Evolutionary conservation across 495 filamentous ascomycete species (phyloP).

Genomic region (Penicillium flavigenum): DNA sequence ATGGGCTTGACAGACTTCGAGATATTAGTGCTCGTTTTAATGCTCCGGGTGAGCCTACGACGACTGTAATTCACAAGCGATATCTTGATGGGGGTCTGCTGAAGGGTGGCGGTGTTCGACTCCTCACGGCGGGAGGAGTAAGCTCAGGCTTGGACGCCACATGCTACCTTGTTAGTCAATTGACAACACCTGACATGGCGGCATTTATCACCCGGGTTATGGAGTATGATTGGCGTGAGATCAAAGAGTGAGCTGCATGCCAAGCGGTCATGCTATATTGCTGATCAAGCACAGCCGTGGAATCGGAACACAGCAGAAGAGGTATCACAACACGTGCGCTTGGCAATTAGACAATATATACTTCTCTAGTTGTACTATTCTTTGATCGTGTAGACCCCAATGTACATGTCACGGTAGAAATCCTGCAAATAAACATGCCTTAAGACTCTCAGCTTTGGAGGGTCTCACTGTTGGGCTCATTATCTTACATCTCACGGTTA

Average conservation of each 20-base stretch:
- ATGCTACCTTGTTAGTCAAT: conserved; percentile 72
- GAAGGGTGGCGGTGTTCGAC: conserved; percentile 65
- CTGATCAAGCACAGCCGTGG: background rate
- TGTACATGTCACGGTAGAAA: background rate
- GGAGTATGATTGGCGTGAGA: conserved; percentile 69
- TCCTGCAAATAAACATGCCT: background rate
- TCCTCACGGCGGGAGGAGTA: conserved; percentile 75
- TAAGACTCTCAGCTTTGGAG: background rate
- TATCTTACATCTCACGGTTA: background rate
- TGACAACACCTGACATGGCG: conserved; percentile 66
- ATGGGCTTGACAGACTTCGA: conserved; percentile 66
- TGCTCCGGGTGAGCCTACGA: conserved; percentile 48
- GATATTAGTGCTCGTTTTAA: conserved; percentile 52
- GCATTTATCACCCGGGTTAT: conserved; percentile 65
- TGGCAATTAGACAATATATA: background rate
- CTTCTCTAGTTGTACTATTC: background rate
- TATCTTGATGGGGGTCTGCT: conserved; percentile 68
- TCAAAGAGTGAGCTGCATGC: conserved; percentile 46
- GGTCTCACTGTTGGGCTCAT: background rate
- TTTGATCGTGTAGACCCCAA: background rate
- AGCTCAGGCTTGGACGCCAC: conserved; percentile 75
- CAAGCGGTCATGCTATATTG: background rate
- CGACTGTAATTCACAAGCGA: conserved; percentile 72
- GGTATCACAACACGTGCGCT: no score
- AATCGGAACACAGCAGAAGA: background rate